Conservation (phyloP, 2,329 filamentous ascomycete genomes). For the Diaporthe citriasiana region DNA sequence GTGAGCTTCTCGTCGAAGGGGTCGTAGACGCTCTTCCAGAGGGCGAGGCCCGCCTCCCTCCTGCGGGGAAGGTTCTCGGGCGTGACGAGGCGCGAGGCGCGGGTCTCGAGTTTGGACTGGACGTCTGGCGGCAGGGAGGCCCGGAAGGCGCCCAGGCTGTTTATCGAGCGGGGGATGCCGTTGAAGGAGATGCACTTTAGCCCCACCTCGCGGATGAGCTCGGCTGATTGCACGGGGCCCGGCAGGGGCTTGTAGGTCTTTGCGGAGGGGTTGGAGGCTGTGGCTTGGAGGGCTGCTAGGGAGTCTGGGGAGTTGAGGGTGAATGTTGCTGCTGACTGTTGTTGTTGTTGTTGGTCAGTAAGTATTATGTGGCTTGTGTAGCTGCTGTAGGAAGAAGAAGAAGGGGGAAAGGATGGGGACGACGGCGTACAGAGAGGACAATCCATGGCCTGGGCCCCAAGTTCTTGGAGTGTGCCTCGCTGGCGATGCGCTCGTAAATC, state of each 20-base stretch:
- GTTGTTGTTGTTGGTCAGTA: neutral
- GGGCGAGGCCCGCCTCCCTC: slow-evolving; percentile 69
- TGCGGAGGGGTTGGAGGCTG: slow-evolving; percentile 55
- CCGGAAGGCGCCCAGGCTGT: slow-evolving; percentile 81
- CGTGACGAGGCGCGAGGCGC: slow-evolving; percentile 67
- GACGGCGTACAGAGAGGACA: slow-evolving; percentile 69
- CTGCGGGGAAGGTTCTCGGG: slow-evolving; percentile 67
- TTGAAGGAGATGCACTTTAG: slow-evolving; percentile 86
- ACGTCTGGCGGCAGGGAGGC: slow-evolving; percentile 72
- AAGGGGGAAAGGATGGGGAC: neutral
- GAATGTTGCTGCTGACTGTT: slow-evolving; percentile 82
- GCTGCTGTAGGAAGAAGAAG: neutral
- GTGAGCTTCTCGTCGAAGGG: slow-evolving; percentile 81
- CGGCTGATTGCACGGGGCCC: slow-evolving; percentile 67
- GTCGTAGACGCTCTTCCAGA: slow-evolving; percentile 84
- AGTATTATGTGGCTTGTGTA: neutral
- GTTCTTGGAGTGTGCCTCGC: slow-evolving; percentile 72
- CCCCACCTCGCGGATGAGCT: slow-evolving; percentile 81
- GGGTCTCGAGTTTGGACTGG: slow-evolving; percentile 65
- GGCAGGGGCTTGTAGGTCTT: slow-evolving; percentile 44
- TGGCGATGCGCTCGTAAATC: slow-evolving; percentile 75
- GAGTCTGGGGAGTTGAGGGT: slow-evolving; percentile 89
- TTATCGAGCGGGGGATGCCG: slow-evolving; percentile 87
- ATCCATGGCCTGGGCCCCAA: slow-evolving; percentile 77
- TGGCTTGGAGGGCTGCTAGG: slow-evolving; percentile 72